Percentiles rank a stretch among this genome's conserved stretches.
These are phyloP conservation scores for Microstegium vimineum DNA, from an alignment of 176 grass and related monocot genomes.

Conservation along the genomic window DNA sequence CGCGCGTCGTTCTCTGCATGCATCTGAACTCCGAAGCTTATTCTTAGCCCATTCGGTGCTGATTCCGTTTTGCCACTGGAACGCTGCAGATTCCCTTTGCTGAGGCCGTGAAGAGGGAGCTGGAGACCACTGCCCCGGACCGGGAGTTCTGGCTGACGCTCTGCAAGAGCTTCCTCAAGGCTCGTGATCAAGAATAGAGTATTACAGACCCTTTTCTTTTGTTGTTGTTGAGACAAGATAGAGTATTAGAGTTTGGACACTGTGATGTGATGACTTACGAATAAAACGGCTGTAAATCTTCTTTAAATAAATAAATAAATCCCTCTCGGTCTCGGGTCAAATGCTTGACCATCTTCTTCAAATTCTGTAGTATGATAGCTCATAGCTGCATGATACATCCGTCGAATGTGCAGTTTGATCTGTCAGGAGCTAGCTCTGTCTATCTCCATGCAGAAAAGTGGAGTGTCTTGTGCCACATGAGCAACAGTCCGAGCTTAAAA, in stretches of 20 bases:
- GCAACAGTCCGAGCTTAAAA: too few relatives aligned
- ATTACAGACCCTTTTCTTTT: too few relatives aligned
- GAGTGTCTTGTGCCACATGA: neutral
- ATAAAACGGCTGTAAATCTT: neutral
- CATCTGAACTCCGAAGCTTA: neutral
- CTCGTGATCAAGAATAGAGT: neutral
- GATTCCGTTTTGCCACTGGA: neutral
- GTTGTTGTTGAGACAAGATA: too few relatives aligned
- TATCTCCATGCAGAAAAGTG: neutral
- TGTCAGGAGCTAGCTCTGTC: neutral
- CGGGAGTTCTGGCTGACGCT: conserved; percentile 67
- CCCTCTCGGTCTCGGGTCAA: neutral
- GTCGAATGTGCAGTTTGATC: neutral
- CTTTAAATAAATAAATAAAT: too few relatives aligned
- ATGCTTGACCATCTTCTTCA: neutral
- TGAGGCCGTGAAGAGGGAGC: conserved; percentile 45
- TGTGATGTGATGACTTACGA: neutral
- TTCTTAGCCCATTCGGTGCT: neutral
- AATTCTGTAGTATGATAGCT: neutral
- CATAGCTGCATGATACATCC: too few relatives aligned
- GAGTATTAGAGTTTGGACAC: neutral
- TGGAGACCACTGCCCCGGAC: conserved; percentile 59
- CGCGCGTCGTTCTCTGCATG: neutral
- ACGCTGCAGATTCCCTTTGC: conserved; percentile 34
- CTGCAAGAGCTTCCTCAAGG: conserved; percentile 85